Evolutionary conservation across 2,329 filamentous ascomycete genomes (phyloP).

Genomic region (Cladosporium sp.): DNA sequence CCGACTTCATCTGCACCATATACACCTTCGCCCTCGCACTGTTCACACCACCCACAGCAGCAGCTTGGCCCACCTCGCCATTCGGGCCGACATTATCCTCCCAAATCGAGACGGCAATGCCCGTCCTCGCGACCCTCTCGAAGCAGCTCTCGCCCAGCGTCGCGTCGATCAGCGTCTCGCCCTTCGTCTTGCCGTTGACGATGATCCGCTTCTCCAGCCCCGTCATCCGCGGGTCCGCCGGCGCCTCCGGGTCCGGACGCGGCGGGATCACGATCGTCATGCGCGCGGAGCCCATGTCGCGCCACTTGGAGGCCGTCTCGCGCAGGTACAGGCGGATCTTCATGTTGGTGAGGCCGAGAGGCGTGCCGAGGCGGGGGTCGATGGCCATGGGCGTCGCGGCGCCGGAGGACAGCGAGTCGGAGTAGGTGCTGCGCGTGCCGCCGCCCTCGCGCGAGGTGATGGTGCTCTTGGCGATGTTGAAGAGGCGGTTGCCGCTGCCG

Average conservation of each 20-base stretch:
- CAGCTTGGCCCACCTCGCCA: constrained; percentile 56
- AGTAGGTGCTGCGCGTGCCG: constrained; percentile 46
- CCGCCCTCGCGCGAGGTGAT: constrained; percentile 53
- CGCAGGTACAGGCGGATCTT: constrained; percentile 82
- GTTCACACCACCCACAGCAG: constrained; percentile 51
- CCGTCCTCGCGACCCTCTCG: constrained; percentile 72
- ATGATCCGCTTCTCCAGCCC: constrained; percentile 76
- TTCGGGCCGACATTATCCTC: constrained; percentile 47
- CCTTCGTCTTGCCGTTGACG: constrained; percentile 64
- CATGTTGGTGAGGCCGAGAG: constrained; percentile 67
- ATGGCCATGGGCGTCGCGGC: constrained; percentile 31
- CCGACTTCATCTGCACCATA: constrained; percentile 50
- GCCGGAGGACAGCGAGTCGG: constrained; percentile 53
- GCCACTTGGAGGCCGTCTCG: constrained; percentile 72
- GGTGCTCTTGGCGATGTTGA: constrained; percentile 77
- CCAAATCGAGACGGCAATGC: constrained; percentile 85
- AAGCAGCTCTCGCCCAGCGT: constrained; percentile 81
- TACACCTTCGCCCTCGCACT: constrained; percentile 53
- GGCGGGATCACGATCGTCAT: constrained; percentile 77
- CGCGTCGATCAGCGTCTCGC: constrained; percentile 68
- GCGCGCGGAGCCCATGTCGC: constrained; percentile 78
- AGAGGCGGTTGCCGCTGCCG: constrained; percentile 59
- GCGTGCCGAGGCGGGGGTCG: constrained; percentile 32
- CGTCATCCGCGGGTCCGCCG: constrained; percentile 37
- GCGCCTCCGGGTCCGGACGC: constrained; percentile 27